Evolutionary conservation across 495 filamentous ascomycete genomes (phyloP).

Genomic region (Daldinia loculata): DNA sequence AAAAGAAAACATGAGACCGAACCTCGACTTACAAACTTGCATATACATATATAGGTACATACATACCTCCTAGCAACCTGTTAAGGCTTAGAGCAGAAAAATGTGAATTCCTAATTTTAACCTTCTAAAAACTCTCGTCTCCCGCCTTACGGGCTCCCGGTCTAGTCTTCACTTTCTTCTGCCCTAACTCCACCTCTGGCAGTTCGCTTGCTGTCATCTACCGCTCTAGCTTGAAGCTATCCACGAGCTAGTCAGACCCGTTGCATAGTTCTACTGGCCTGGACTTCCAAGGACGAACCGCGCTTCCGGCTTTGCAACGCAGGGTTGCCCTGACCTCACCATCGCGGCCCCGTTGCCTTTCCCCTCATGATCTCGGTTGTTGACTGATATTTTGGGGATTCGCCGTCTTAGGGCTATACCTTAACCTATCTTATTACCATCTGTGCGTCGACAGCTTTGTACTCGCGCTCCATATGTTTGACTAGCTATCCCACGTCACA

Average conservation of each 20-base stretch:
- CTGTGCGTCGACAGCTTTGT: slow-evolving; percentile 8
- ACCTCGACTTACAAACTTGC: neutral
- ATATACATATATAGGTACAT: neutral
- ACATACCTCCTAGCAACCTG: no score
- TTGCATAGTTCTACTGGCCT: slow-evolving; percentile 24
- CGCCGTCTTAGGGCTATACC: slow-evolving; percentile 11
- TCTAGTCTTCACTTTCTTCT: slow-evolving; percentile 31
- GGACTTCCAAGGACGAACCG: slow-evolving; percentile 20
- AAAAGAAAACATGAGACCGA: slow-evolving; percentile 29
- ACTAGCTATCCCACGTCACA: slow-evolving; percentile 5
- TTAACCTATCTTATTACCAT: slow-evolving; percentile 18
- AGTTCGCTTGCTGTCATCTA: neutral
- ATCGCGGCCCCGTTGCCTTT: slow-evolving; percentile 17
- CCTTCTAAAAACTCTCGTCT: slow-evolving; percentile 23
- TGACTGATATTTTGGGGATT: slow-evolving; percentile 15
- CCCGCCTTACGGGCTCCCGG: slow-evolving; percentile 18
- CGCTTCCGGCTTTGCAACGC: slow-evolving; percentile 14
- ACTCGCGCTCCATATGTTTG: slow-evolving; percentile 16
- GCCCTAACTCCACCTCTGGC: slow-evolving; percentile 28
- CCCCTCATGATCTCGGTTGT: slow-evolving; percentile 30
- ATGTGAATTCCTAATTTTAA: slow-evolving; percentile 30
- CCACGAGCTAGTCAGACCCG: slow-evolving; percentile 23
- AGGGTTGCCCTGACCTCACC: slow-evolving; percentile 40
- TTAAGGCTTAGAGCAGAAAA: slow-evolving; percentile 14
- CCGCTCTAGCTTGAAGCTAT: slow-evolving; percentile 25